phyloP scores from a whole-genome alignment of 2,329 filamentous ascomycete genomes.

The Trichoderma asperellum region DNA sequence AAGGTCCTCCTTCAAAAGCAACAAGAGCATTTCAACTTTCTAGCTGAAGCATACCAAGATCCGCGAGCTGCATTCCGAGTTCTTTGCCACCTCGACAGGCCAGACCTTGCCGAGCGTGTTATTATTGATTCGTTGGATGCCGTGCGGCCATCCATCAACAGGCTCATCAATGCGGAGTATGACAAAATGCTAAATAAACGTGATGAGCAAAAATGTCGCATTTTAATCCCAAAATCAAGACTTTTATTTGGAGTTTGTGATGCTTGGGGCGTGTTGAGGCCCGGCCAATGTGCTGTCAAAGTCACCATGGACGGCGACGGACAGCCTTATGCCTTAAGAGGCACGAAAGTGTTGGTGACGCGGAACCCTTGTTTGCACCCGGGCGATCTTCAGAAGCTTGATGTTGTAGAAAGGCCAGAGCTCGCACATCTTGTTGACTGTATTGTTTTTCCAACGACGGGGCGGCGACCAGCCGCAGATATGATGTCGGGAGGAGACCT shows the following conservation, averaged over 20 bases:
- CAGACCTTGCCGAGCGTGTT: conserved; percentile 44
- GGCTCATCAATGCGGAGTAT: conserved; percentile 41
- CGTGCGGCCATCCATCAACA: conserved; percentile 36
- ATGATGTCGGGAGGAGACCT: conserved; percentile 50
- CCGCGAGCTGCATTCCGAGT: conserved; percentile 42
- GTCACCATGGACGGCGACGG: conserved; percentile 44
- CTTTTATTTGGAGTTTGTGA: conserved; percentile 47
- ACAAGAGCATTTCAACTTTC: conserved; percentile 41
- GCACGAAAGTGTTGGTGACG: conserved; percentile 45
- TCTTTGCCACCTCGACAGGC: conserved; percentile 40
- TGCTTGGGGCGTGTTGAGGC: conserved; percentile 41
- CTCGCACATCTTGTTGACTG: conserved; percentile 46
- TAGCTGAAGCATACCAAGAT: conserved; percentile 38
- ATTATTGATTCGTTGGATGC: conserved; percentile 44
- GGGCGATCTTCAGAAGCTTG: conserved; percentile 49
- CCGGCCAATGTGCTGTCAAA: conserved; percentile 45
- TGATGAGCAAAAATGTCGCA: conserved; percentile 43
- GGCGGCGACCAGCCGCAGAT: conserved; percentile 45
- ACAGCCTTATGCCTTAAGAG: conserved; percentile 40
- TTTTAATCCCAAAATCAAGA: conserved; percentile 44
- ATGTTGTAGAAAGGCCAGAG: conserved; percentile 42
- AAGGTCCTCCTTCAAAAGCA: conserved; percentile 43
- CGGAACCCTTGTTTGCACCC: conserved; percentile 50
- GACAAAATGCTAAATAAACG: conserved; percentile 42
- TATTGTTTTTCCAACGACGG: conserved; percentile 46